Conservation (phyloP, 768 basidiomycete genomes). For the Clavaria fumosa region DNA sequence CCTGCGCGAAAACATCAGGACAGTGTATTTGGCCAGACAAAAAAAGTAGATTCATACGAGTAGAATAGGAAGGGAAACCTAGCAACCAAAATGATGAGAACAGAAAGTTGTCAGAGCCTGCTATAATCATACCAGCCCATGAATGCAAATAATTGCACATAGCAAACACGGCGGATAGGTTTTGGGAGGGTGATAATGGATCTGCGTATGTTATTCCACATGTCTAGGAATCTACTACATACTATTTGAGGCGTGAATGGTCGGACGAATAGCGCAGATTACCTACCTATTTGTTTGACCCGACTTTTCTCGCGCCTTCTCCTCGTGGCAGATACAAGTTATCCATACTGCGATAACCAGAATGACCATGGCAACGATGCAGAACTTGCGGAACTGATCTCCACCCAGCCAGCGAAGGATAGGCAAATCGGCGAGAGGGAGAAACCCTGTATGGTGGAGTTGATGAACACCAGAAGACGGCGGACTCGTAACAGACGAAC, state of each 20-base stretch:
- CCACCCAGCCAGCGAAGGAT: slow-evolving; percentile 73
- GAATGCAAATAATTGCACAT: slow-evolving; percentile 89
- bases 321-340: slow-evolving; percentile 77
- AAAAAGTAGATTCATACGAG: slow-evolving; percentile 32
- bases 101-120: too few species aligned
- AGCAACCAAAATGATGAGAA: too few species aligned
- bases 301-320: slow-evolving; percentile 58
- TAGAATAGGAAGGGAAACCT: slow-evolving; percentile 97
- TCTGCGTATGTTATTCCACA: slow-evolving; percentile 62
- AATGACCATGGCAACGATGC: slow-evolving; percentile 67
- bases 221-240: slow-evolving; percentile 44
- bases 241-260: too few species aligned
- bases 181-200: slow-evolving; percentile 65
- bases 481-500: slow-evolving; percentile 24
- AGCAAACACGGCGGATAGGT: slow-evolving; percentile 78
- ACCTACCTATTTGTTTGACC: too few species aligned
- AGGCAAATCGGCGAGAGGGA: slow-evolving; percentile 72
- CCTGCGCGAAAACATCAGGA: slow-evolving; percentile 23
- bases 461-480: neutral
- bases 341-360: slow-evolving; percentile 73
- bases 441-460: slow-evolving; percentile 45
- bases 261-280: too few species aligned
- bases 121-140: slow-evolving; percentile 82
- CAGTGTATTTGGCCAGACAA: neutral
- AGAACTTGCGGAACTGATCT: slow-evolving; percentile 92